Percentiles rank a stretch among this genome's conserved stretches.
Evolutionary conservation across 345 rosid genomes (phyloP).

Genomic region (Eucalyptus curtisii): DNA sequence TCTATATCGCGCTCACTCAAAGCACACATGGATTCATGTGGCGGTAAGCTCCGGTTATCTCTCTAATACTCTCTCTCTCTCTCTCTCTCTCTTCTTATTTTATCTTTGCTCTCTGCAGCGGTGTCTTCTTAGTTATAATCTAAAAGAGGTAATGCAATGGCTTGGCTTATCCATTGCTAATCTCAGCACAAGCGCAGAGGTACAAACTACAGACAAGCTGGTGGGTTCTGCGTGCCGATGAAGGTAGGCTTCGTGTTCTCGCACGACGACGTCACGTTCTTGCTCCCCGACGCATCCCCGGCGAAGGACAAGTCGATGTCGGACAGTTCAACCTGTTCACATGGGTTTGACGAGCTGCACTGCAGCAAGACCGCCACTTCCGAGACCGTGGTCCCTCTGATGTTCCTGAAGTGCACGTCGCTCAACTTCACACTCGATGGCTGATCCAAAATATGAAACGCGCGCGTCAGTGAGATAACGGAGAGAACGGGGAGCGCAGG

Average conservation of each 20-base stretch:
- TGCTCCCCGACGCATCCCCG: neutral
- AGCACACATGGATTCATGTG: neutral
- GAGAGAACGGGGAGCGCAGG: neutral
- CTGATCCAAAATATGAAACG: neutral
- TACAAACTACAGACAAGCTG: neutral
- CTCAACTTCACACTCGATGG: conserved; percentile 17
- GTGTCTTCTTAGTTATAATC: neutral
- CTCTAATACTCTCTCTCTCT: no score
- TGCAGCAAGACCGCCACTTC: neutral
- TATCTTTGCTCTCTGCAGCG: neutral
- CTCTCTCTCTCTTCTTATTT: no score
- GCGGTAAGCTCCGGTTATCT: neutral
- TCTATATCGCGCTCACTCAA: neutral
- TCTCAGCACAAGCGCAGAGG: neutral
- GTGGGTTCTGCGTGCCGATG: conserved; percentile 1
- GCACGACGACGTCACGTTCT: neutral
- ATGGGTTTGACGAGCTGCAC: conserved; percentile 19
- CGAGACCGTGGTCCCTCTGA: conserved; percentile 19
- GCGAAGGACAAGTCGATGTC: conserved; percentile 4
- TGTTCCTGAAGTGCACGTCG: conserved; percentile 16
- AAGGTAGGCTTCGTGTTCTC: neutral
- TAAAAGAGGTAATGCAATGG: neutral
- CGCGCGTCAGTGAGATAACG: no score
- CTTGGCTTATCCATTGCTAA: neutral
- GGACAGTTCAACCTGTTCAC: conserved; percentile 7